Evolutionary conservation across 306 rosid species (phyloP), one percentile per base, ranked within the genome.

Genomic region (Citrullus amarus): DNA sequence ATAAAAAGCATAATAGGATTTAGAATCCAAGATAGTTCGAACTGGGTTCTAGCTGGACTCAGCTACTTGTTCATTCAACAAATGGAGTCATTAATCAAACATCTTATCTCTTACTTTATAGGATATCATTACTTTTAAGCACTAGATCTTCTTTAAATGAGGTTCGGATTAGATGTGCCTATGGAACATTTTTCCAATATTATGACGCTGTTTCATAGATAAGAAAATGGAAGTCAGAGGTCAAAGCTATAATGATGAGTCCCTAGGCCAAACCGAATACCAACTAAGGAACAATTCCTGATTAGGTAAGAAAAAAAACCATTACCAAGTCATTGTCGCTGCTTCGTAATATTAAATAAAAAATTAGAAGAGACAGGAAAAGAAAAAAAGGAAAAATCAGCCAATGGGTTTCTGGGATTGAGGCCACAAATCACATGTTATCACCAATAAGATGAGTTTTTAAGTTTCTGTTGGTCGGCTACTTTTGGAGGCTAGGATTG

Each of bases 401-500:
- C 82, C 85, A 88, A 82, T 86, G 83, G 85, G 83, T 86, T 91
- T 91, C 85, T 83, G 62, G 87, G 89, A 28, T 88, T 85, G 90
- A 83, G 90, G 89, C 91, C 90, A 88, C 91, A 91, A 88, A 90
- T 91, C 97, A 90, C 96, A 85, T 93, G 93, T 86, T 82, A 82
- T 66, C 87, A 84, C 82, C 87, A 79, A 88, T 80, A 85, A 83
- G 87, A 90, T 88, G 92, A 89, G 96, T 89, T 89, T 92, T 50
- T 16, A 16, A 48, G 56, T 48, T 73, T 73, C 60, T 30, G 61
- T 73, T 51, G 77, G 98, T 94, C 96, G 96, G 97, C 95, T 89
- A 89, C 97, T 92, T 92, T 89, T 79, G 71, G 78, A 74, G 89
- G 94, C 88, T 65, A 75, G 88, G 91, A 88, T 92, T 90, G 89